A percentile compares a stretch with the other conserved stretches of the same genome.
phyloP scores from a whole-genome alignment of 129 eudicot genomes.

The Calendula officinalis region DNA sequence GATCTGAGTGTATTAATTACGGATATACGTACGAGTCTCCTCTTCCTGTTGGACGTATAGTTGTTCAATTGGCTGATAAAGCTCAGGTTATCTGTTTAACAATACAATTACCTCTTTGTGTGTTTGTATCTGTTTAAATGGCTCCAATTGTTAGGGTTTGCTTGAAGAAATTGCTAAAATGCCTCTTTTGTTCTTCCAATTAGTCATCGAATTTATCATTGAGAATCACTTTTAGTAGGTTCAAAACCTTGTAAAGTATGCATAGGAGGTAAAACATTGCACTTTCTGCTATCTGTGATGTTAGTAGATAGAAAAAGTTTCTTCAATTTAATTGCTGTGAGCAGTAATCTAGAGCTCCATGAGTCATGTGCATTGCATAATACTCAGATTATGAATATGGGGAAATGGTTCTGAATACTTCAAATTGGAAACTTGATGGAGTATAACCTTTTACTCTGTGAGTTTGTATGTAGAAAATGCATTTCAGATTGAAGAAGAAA shows the following conservation, averaged over 20 bases:
- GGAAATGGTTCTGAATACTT: conserved; percentile 3
- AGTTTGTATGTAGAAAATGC: background rate
- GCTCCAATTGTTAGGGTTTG: conserved; percentile 11
- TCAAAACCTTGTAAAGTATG: background rate
- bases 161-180: background rate
- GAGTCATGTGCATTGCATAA: background rate
- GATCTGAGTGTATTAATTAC: conserved; percentile 80
- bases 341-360: conserved; percentile 2
- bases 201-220: background rate
- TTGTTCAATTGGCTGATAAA: conserved; percentile 95
- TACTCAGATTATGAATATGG: background rate
- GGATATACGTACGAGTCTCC: conserved; percentile 76
- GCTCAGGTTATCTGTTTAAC: conserved; percentile 63
- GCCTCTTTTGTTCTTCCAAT: background rate
- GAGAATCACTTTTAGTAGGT: background rate
- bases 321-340: background rate
- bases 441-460: background rate
- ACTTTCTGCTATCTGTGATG: background rate
- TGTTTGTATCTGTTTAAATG: background rate
- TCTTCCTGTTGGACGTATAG: conserved; percentile 90
- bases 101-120: background rate
- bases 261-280: background rate
- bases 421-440: background rate
- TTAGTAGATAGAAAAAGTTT: background rate
- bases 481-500: conserved; percentile 10